Base-by-base conservation (phyloP, 2,329 filamentous ascomycete genomes). In the Zelopaecilomyces penicillatus region DNA sequence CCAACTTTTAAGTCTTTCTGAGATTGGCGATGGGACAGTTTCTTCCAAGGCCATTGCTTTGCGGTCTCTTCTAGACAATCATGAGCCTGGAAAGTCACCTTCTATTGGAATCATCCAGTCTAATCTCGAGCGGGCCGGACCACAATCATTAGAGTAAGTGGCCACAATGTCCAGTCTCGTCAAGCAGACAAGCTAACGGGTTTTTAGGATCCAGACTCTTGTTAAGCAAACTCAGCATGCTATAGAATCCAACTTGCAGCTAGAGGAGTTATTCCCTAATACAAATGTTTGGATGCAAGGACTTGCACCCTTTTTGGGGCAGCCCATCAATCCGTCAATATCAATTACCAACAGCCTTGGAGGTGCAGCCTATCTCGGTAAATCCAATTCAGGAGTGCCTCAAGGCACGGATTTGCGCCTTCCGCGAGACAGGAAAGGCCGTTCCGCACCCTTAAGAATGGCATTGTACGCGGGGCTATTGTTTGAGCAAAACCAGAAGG, bases 401-500 rank as follows among this genome's bases (percentile, higher is more conserved):
- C 50, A 6, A 41, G 32, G 45, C 34, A 12, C 39, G 3, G 46
- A 46, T 56, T 37, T 64, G 27, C 50, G 61, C 4, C 51, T 75
- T 11, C 58, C 67, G 30, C 72, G 83, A 37, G 89, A 95, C 58
- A 68, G 74, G 4, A 76, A 78, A 51, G 85, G 85, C 0, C 78
- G 82, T 30, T 87, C 87, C 2, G 70, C 85, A 43, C 80, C 87
- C 1, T 77, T 87, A 10, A 76, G 91, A 44, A 85, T 94, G 68
- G 80, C 83, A 1, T 71, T 83, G 40, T 95, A 89, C 59, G 75
- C 80, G 0, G 69, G 73, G 5, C 74, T 73, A 40, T 59, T 93
- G 0, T 58, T 89, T 0, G 56, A 62, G 1, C 60, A 63, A 3
- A 64, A 19, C 19, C 19, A 66, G 0, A 52, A 73, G 7, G 53